These are phyloP conservation scores for Tricholoma sp. DNA, from an alignment of 768 basidiomycete species.

Conservation along the genomic window DNA sequence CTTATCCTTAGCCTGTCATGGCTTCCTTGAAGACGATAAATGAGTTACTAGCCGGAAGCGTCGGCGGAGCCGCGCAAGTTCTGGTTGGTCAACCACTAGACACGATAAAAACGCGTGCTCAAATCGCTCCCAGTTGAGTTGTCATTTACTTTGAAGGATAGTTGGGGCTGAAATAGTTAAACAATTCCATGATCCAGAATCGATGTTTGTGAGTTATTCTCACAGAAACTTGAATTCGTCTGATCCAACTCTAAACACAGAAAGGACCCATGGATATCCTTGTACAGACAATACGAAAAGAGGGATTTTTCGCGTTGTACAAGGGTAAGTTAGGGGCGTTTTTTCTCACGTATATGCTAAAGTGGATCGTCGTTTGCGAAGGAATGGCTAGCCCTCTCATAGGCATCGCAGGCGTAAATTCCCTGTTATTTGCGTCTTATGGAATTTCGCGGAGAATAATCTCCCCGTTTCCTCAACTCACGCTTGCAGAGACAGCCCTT, in stretches of 20 bases:
- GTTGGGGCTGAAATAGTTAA: constrained; percentile 1
- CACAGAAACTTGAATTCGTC: not conserved
- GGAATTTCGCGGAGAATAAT: constrained; percentile 75
- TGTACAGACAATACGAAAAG: constrained; percentile 73
- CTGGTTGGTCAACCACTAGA: constrained; percentile 91
- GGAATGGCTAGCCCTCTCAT: constrained; percentile 89
- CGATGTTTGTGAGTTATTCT: constrained; percentile 72
- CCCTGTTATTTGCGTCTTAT: constrained; percentile 89
- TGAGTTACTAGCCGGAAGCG: constrained; percentile 82
- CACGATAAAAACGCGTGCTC: constrained; percentile 84
- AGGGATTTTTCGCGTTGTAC: constrained; percentile 91
- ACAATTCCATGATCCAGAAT: constrained; percentile 41
- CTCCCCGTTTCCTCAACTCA: constrained; percentile 84
- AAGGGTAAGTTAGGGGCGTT: constrained; percentile 55
- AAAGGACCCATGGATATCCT: constrained; percentile 95
- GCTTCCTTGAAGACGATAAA: constrained; percentile 56
- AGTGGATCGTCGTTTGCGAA: constrained; percentile 18
- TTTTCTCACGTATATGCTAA: not conserved
- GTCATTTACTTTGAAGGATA: constrained; percentile 1
- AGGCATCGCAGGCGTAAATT: constrained; percentile 95
- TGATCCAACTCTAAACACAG: constrained; percentile 28
- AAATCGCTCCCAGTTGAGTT: constrained; percentile 73
- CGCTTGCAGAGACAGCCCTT: constrained; percentile 70
- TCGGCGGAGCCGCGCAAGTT: constrained; percentile 93
- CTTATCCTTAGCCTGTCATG: constrained; percentile 1